Evolutionary conservation across 1,284 basidiomycete species (phyloP).

Genomic region (Vanrija sp.): DNA sequence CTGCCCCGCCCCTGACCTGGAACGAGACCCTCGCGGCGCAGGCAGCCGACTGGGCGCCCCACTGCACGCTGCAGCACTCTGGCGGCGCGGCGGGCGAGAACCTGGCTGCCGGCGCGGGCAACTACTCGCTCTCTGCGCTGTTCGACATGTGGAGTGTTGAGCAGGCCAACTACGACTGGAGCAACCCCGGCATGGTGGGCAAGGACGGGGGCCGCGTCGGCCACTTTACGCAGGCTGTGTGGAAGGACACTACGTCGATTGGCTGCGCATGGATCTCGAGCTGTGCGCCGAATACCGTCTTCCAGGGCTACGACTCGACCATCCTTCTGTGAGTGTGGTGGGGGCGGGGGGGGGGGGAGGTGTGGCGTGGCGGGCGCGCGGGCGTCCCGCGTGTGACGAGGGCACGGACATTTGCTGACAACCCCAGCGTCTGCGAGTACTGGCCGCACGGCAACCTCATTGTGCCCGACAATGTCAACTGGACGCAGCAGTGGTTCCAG

Average conservation of each 20-base stretch:
- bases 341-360: too few species aligned
- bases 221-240: constrained; percentile 45
- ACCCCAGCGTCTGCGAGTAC: constrained; percentile 27
- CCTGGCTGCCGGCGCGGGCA: constrained; percentile 26
- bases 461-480: constrained; percentile 3
- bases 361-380: too few species aligned
- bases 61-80: constrained; percentile 5
- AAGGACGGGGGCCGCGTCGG: constrained; percentile 10
- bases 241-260: constrained; percentile 39
- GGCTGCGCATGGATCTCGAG: constrained; percentile 31
- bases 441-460: constrained; percentile 25
- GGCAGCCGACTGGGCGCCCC: constrained; percentile 3
- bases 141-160: constrained; percentile 39
- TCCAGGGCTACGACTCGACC: constrained; percentile 12
- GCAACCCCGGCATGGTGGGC: constrained; percentile 23
- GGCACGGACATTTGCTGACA: not conserved
- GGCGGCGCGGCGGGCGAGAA: constrained; percentile 2
- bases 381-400: too few species aligned
- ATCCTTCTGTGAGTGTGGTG: too few species aligned
- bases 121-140: constrained; percentile 21
- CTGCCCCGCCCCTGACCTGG: constrained; percentile 8
- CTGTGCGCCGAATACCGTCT: constrained; percentile 26
- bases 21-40: constrained; percentile 6
- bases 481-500: constrained; percentile 7
- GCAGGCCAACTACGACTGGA: constrained; percentile 24